phyloP scores from a whole-genome alignment of 2,329 filamentous ascomycete genomes.

The Colletotrichum navitas region DNA sequence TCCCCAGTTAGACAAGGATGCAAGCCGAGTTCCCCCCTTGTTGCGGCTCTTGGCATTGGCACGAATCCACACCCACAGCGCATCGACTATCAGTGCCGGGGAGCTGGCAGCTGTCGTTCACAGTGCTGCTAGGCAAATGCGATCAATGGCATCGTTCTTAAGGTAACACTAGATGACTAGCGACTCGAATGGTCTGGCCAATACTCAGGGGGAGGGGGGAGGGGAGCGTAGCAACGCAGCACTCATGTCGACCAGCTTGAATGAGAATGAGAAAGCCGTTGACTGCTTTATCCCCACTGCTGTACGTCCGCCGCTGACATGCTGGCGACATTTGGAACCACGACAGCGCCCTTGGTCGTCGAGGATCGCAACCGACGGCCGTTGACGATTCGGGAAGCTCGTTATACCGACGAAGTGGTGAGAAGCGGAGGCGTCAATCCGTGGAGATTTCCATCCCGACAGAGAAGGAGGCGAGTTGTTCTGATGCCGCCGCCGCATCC shows the following conservation, averaged over 20 bases:
- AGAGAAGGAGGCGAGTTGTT: conserved; percentile 7
- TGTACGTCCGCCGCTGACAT: not conserved
- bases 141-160: conserved; percentile 14
- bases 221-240: no score
- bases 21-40: conserved; percentile 14
- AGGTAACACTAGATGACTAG: not conserved
- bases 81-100: conserved; percentile 13
- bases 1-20: conserved; percentile 12
- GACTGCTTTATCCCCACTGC: not conserved
- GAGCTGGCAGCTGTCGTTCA: conserved; percentile 8
- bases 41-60: conserved; percentile 33
- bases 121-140: conserved; percentile 15
- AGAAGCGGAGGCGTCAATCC: not conserved
- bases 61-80: conserved; percentile 6
- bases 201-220: not conserved
- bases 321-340: not conserved
- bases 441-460: not conserved
- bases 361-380: not conserved
- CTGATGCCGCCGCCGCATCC: not conserved
- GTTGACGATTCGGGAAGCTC: conserved; percentile 24
- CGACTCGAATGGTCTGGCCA: not conserved
- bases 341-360: not conserved
- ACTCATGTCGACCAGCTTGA: conserved; percentile 1
- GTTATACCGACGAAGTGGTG: not conserved
- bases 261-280: conserved; percentile 9